Conservation (phyloP, 805 yeast species). For the Saccharomycopsis synnaedendra region DNA sequence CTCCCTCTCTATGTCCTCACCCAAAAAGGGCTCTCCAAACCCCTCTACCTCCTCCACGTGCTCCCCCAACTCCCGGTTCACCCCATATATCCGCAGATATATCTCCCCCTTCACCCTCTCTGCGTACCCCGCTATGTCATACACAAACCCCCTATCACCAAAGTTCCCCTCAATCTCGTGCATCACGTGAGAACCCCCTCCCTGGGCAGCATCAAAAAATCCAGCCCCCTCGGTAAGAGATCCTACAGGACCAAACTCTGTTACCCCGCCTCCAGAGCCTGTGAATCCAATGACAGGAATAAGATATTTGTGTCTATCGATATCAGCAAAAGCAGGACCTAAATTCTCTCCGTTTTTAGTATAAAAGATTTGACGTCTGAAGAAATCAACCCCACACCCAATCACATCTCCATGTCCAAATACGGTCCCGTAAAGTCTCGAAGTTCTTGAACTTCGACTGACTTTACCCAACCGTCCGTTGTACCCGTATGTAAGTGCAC, state of each 20-base stretch:
- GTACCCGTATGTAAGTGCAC: conserved; percentile 37
- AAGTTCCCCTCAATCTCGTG: too few relatives aligned
- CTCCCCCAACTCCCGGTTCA: too few relatives aligned
- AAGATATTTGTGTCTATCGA: conserved; percentile 26
- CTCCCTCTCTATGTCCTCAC: too few relatives aligned
- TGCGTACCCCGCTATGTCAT: too few relatives aligned
- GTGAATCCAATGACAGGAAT: conserved; percentile 38
- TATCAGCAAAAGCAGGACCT: conserved; percentile 42
- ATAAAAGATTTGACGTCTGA: conserved; percentile 50
- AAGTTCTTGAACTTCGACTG: conserved; percentile 26
- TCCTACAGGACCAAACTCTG: neutral
- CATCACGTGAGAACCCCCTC: too few relatives aligned
- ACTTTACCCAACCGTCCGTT: conserved; percentile 41
- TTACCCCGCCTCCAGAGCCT: conserved; percentile 15
- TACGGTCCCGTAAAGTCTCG: conserved; percentile 29
- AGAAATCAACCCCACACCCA: conserved; percentile 77
- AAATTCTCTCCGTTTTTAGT: conserved; percentile 71
- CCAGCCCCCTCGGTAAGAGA: neutral
- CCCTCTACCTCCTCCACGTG: too few relatives aligned
- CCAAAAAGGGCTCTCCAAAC: too few relatives aligned
- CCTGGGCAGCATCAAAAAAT: too few relatives aligned
- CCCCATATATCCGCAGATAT: too few relatives aligned
- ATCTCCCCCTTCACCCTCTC: too few relatives aligned
- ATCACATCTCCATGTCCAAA: conserved; percentile 53
- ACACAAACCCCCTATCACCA: too few relatives aligned